Conservation (phyloP, 331 rosid species). For the Phaseolus coccineus region DNA sequence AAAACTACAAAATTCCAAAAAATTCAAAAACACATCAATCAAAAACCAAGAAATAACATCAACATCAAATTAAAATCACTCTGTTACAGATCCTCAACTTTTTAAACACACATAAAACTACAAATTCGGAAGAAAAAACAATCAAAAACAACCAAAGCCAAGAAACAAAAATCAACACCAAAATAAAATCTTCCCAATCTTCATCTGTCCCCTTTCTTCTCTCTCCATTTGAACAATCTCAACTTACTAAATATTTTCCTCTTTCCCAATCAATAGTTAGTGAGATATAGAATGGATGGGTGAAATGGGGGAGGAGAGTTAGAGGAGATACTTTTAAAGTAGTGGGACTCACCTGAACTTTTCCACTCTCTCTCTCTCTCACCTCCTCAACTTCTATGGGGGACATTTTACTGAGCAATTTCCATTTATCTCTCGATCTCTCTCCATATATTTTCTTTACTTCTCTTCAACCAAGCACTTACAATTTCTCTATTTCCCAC, state of each 20-base stretch:
- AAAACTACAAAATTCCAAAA: constrained; percentile 56
- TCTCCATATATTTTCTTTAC: too few species aligned
- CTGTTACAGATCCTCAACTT: constrained; percentile 56
- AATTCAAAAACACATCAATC: background rate
- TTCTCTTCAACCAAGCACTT: too few species aligned
- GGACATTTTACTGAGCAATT: too few species aligned
- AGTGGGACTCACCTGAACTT: too few species aligned
- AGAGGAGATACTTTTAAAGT: too few species aligned
- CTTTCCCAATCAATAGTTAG: background rate
- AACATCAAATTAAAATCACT: background rate
- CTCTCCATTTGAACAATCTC: background rate
- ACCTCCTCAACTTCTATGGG: too few species aligned
- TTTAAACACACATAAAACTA: constrained; percentile 70
- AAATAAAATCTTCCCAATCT: background rate
- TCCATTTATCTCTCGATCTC: too few species aligned
- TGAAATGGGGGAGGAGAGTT: too few species aligned
- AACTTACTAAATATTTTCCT: background rate
- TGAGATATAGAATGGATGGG: too few species aligned
- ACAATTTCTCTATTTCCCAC: too few species aligned
- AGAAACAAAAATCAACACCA: background rate
- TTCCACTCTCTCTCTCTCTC: too few species aligned
- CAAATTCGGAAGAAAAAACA: constrained; percentile 4
- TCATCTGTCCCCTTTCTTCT: background rate
- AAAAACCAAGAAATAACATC: background rate
- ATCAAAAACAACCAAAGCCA: background rate